A percentile compares a stretch with the other conserved stretches of the same genome.
phyloP scores from a whole-genome alignment of 2,329 filamentous ascomycete species.

The Phialemonium atrogriseum region DNA sequence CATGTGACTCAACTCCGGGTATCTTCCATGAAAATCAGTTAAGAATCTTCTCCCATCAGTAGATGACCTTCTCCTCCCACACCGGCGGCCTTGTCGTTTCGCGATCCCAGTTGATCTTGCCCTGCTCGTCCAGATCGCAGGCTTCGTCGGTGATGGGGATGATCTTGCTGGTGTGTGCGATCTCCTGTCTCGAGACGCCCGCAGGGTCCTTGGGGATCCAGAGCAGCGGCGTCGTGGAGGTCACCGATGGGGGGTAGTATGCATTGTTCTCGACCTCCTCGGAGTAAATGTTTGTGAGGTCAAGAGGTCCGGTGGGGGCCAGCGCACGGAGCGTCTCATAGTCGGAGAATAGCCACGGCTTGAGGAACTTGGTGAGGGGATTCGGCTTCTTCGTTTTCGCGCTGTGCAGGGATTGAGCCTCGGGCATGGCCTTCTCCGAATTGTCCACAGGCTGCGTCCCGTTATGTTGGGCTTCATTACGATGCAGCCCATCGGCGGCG shows the following conservation, averaged over 20 bases:
- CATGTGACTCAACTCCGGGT: too few species aligned
- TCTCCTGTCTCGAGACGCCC: constrained; percentile 70
- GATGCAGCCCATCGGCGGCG: too few species aligned
- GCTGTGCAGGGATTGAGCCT: constrained; percentile 1
- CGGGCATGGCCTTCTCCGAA: constrained; percentile 7
- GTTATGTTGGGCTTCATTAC: constrained; percentile 9
- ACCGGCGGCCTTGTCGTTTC: constrained; percentile 23
- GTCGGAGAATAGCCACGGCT: constrained; percentile 68
- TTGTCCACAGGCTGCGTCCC: constrained; percentile 13
- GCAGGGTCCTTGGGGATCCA: constrained; percentile 76
- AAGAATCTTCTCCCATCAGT: constrained; percentile 17
- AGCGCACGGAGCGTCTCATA: constrained; percentile 63
- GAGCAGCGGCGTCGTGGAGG: constrained; percentile 54
- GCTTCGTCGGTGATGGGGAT: constrained; percentile 77
- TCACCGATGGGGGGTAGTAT: constrained; percentile 66
- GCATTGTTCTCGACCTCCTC: constrained; percentile 56
- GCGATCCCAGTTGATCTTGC: constrained; percentile 30
- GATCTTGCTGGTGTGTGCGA: constrained; percentile 60
- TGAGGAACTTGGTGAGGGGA: constrained; percentile 60
- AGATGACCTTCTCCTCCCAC: constrained; percentile 26
- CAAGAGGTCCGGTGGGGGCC: constrained; percentile 46
- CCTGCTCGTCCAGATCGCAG: constrained; percentile 62
- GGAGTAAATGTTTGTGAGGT: constrained; percentile 48
- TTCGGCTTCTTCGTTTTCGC: constrained; percentile 38
- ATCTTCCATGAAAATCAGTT: too few species aligned